phyloP scores from a whole-genome alignment of 2,329 filamentous ascomycete genomes.

The Trichophyton simii region DNA sequence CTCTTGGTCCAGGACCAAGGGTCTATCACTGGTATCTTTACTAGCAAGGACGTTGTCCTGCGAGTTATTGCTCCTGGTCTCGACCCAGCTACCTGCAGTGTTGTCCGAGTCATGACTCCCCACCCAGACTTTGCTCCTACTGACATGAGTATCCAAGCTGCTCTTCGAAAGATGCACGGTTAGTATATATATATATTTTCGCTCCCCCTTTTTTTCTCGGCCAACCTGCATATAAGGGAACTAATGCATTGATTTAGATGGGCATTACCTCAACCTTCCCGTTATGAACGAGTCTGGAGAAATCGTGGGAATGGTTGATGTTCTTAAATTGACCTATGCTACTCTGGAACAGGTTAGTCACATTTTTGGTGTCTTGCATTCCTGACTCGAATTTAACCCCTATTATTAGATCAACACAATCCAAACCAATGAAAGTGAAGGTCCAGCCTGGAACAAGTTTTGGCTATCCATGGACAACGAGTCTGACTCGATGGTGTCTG shows the following conservation, averaged over 20 bases:
- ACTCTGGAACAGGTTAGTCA: slow-evolving; percentile 73
- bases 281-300: slow-evolving; percentile 97
- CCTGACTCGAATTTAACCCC: neutral
- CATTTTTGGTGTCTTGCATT: neutral
- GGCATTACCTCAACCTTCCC: slow-evolving; percentile 92
- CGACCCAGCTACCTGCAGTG: slow-evolving; percentile 88
- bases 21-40: slow-evolving; percentile 97
- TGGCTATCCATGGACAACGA: slow-evolving; percentile 94
- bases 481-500: slow-evolving; percentile 91
- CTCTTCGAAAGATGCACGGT: slow-evolving; percentile 98
- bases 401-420: slow-evolving; percentile 68
- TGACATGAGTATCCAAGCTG: slow-evolving; percentile 98
- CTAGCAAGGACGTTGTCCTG: slow-evolving; percentile 96
- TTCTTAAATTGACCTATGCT: slow-evolving; percentile 94
- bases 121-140: slow-evolving; percentile 97
- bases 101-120: slow-evolving; percentile 97
- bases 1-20: slow-evolving; percentile 93
- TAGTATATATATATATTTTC: slow-evolving; percentile 27
- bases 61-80: slow-evolving; percentile 94
- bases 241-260: slow-evolving; percentile 47
- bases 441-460: slow-evolving; percentile 98
- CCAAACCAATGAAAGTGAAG: slow-evolving; percentile 75
- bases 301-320: slow-evolving; percentile 98
- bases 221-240: slow-evolving; percentile 10
- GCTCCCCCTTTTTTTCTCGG: neutral